Evolutionary conservation across 495 filamentous ascomycete species (phyloP).

Genomic region (Alectoria sarmentosa): DNA sequence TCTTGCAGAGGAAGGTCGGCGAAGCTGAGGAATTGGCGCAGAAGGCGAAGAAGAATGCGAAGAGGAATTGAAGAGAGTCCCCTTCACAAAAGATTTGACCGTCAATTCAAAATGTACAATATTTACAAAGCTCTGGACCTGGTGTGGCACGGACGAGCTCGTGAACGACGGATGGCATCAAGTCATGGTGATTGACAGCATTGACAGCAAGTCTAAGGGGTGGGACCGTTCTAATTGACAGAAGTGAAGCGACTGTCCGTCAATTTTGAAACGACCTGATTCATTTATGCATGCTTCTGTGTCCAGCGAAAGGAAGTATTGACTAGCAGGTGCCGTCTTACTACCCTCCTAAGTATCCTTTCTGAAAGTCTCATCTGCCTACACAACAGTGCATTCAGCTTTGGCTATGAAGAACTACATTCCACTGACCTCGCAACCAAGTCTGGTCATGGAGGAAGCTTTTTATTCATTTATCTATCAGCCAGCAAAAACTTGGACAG

Average conservation of each 20-base stretch:
- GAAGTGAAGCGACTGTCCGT: too few species aligned
- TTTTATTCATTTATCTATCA: not conserved
- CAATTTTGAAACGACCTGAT: not conserved
- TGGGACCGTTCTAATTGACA: too few species aligned
- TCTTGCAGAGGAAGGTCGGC: constrained; percentile 39
- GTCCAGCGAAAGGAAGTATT: not conserved
- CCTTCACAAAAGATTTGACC: not conserved
- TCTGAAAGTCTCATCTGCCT: not conserved
- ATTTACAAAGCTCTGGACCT: not conserved
- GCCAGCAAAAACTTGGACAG: not conserved
- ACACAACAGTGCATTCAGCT: not conserved
- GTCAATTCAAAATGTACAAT: not conserved
- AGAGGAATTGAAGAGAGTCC: constrained; percentile 1
- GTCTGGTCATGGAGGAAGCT: not conserved
- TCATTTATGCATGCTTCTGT: not conserved
- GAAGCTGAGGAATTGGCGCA: constrained; percentile 38
- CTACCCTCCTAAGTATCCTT: not conserved
- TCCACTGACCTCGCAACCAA: not conserved
- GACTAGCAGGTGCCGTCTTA: not conserved
- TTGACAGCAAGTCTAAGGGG: not conserved
- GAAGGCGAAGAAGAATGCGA: constrained; percentile 30
- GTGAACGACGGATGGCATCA: not conserved
- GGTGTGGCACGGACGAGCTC: not conserved
- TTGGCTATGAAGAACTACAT: not conserved
- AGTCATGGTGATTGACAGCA: not conserved